A percentile compares a stretch with the other conserved stretches of the same genome.
phyloP scores from a whole-genome alignment of 768 basidiomycete genomes.

The Serendipita sp. region DNA sequence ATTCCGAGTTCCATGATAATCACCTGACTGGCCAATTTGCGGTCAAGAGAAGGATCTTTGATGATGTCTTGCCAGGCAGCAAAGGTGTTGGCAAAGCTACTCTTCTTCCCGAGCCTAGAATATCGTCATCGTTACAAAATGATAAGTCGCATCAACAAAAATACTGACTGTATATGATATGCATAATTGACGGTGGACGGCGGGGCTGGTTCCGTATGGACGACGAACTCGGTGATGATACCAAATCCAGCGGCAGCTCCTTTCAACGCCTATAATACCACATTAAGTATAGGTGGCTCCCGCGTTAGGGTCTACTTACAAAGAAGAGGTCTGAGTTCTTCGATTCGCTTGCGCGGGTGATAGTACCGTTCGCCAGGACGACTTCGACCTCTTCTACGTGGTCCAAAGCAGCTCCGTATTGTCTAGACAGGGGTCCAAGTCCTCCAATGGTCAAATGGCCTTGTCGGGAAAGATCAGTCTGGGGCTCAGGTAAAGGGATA shows the following conservation, averaged over 20 bases:
- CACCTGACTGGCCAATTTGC: conserved; percentile 6
- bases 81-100: conserved; percentile 4
- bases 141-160: no score
- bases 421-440: conserved; percentile 13
- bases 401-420: conserved; percentile 18
- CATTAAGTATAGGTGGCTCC: not conserved
- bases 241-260: conserved; percentile 19
- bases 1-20: conserved; percentile 5
- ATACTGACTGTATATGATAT: conserved; percentile 4
- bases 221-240: conserved; percentile 18
- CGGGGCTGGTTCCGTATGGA: conserved; percentile 17
- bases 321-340: conserved; percentile 15
- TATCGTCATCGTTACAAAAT: no score
- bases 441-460: conserved; percentile 10
- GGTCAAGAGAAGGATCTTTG: conserved; percentile 5
- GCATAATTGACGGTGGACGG: conserved; percentile 7
- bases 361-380: conserved; percentile 15
- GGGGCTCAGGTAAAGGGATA: no score
- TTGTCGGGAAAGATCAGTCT: not conserved
- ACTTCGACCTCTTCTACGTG: conserved; percentile 15
- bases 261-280: conserved; percentile 14
- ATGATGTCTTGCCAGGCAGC: conserved; percentile 8
- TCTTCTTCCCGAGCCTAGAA: not conserved
- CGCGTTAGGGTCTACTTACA: conserved; percentile 8
- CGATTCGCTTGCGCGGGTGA: conserved; percentile 13